These are phyloP conservation scores for Sphaceloma murrayae DNA, from an alignment of 2,329 filamentous ascomycete species.

Conservation along the genomic window DNA sequence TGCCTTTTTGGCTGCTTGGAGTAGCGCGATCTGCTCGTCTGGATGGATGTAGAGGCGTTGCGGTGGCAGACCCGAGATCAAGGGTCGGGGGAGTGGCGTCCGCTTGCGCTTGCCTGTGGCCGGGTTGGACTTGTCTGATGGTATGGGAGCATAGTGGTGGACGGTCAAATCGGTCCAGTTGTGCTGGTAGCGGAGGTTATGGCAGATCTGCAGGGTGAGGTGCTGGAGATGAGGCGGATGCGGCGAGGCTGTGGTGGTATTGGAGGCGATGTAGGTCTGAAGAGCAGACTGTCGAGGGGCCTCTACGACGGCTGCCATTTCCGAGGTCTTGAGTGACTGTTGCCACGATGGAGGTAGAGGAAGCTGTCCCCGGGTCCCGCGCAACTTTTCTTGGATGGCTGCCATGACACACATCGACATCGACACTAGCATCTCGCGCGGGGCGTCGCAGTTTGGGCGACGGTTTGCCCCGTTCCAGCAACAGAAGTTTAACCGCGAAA, in stretches of 20 bases:
- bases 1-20: constrained; percentile 44
- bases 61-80: constrained; percentile 65
- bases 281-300: constrained; percentile 20
- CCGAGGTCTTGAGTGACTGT: too few relatives aligned
- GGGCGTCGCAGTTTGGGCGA: neutral
- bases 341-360: too few relatives aligned
- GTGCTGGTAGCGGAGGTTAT: constrained; percentile 67
- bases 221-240: constrained; percentile 29
- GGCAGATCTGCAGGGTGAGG: constrained; percentile 52
- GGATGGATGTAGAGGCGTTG: constrained; percentile 67
- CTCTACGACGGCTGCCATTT: too few relatives aligned
- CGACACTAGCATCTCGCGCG: too few relatives aligned
- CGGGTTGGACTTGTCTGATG: neutral
- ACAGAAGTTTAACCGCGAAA: neutral
- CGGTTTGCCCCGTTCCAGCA: neutral
- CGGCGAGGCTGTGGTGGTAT: constrained; percentile 17
- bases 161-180: constrained; percentile 57
- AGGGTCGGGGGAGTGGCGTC: constrained; percentile 45
- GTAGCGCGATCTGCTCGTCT: constrained; percentile 67
- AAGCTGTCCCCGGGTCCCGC: neutral
- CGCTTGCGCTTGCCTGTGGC: constrained; percentile 19
- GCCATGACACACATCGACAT: neutral
- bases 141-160: constrained; percentile 39
- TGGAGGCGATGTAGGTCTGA: constrained; percentile 18
- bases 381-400: neutral